These are phyloP conservation scores for Elsinoe arachidis DNA, from an alignment of 2,329 filamentous ascomycete genomes.

Conservation along the genomic window DNA sequence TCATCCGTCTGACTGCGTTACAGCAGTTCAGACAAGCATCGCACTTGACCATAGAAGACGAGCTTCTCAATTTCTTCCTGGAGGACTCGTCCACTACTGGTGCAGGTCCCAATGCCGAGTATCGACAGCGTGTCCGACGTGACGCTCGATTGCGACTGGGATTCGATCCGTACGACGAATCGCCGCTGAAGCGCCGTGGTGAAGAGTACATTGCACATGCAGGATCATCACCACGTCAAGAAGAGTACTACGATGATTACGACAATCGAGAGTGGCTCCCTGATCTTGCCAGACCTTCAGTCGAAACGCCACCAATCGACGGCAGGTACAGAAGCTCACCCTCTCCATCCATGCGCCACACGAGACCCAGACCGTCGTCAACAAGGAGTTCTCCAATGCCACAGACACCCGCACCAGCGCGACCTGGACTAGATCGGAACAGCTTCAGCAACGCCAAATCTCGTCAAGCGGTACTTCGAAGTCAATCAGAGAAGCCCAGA, in stretches of 20 bases:
- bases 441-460: conserved; percentile 4
- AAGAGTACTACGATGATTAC: neutral
- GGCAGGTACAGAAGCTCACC: neutral
- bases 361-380: neutral
- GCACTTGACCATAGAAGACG: conserved; percentile 82
- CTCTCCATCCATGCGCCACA: neutral
- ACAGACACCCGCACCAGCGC: neutral
- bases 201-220: conserved; percentile 54
- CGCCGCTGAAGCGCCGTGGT: conserved; percentile 55
- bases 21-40: conserved; percentile 88
- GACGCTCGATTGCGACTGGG: conserved; percentile 56
- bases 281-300: neutral
- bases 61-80: conserved; percentile 82
- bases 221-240: neutral
- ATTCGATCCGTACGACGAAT: conserved; percentile 65
- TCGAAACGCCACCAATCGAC: neutral
- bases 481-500: conserved; percentile 12
- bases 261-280: neutral
- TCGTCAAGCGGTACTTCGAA: conserved; percentile 8
- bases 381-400: conserved; percentile 3
- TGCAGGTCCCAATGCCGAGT: conserved; percentile 52
- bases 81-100: conserved; percentile 59
- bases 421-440: neutral
- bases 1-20: conserved; percentile 74
- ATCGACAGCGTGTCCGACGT: conserved; percentile 50